A percentile compares a stretch with the other conserved stretches of the same genome.
Evolutionary conservation across 2,329 filamentous ascomycete species (phyloP).

Genomic region (Cladosporium sp.): DNA sequence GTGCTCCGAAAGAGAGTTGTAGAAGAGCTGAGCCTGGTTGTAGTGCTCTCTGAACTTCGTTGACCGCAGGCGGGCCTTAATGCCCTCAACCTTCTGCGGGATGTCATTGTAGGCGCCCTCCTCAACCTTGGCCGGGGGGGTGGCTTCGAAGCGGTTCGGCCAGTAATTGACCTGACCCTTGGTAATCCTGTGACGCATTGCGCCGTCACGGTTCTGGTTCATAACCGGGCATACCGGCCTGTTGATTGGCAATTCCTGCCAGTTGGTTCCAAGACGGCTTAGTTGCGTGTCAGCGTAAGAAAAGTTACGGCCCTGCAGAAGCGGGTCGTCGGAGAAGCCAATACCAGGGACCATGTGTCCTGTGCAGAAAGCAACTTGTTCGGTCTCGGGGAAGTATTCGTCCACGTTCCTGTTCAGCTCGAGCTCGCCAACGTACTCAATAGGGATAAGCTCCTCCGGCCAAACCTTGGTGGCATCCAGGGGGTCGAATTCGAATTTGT

Average conservation of each 20-base stretch:
- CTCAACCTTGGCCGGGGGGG: constrained; percentile 57
- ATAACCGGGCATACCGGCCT: constrained; percentile 46
- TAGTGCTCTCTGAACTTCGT: constrained; percentile 75
- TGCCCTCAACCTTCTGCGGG: constrained; percentile 60
- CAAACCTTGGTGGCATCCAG: constrained; percentile 83
- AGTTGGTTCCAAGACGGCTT: constrained; percentile 67
- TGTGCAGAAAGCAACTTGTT: constrained; percentile 81
- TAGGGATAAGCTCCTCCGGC: constrained; percentile 71
- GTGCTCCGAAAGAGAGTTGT: constrained; percentile 65
- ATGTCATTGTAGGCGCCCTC: constrained; percentile 69
- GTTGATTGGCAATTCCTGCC: constrained; percentile 74
- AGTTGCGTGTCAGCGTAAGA: constrained; percentile 66
- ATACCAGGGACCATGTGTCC: constrained; percentile 75
- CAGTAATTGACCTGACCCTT: constrained; percentile 74
- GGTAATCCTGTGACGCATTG: constrained; percentile 67
- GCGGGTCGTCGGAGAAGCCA: constrained; percentile 71
- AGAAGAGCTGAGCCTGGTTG: constrained; percentile 77
- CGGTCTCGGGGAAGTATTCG: constrained; percentile 77
- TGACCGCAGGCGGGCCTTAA: constrained; percentile 65
- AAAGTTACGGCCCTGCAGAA: constrained; percentile 70
- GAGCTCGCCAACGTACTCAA: constrained; percentile 73
- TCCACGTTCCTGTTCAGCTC: constrained; percentile 77
- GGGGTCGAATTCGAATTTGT: constrained; percentile 81
- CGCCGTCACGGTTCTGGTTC: constrained; percentile 34
- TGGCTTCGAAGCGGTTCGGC: constrained; percentile 65